A percentile compares a stretch with the other conserved stretches of the same genome.
Conservation (phyloP, 2,329 filamentous ascomycete genomes). For the Diaporthe australafricana region DNA sequence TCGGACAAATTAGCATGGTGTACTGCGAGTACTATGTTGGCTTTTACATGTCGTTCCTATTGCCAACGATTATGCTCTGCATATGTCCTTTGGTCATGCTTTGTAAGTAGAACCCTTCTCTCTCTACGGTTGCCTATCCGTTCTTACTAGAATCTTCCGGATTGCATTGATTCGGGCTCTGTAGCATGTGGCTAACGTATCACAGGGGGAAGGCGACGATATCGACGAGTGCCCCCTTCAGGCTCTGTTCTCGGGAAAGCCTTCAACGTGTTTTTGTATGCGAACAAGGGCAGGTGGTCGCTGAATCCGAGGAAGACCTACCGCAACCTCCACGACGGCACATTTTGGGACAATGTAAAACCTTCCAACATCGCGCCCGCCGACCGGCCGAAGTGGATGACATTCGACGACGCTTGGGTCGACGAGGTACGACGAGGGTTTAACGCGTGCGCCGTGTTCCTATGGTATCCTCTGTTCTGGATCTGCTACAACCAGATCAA, state of each 20-base stretch:
- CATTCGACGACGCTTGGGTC: slow-evolving; percentile 83
- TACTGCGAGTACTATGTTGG: slow-evolving; percentile 75
- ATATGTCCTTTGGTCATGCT: slow-evolving; percentile 66
- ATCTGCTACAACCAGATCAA: slow-evolving; percentile 64
- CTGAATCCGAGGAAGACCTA: slow-evolving; percentile 72
- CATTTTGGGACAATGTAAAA: slow-evolving; percentile 57
- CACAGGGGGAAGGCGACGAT: slow-evolving; percentile 62
- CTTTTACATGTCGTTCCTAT: slow-evolving; percentile 70
- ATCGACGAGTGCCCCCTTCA: slow-evolving; percentile 63
- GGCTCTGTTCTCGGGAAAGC: slow-evolving; percentile 74
- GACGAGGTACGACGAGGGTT: slow-evolving; percentile 78
- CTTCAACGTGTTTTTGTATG: slow-evolving; percentile 63
- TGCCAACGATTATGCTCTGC: slow-evolving; percentile 69
- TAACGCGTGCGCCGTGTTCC: slow-evolving; percentile 75
- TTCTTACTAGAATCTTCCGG: no score
- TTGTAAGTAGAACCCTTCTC: no score
- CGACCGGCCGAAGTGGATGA: slow-evolving; percentile 76
- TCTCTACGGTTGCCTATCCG: no score
- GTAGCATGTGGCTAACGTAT: no score
- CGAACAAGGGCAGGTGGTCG: slow-evolving; percentile 75
- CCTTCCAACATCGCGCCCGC: slow-evolving; percentile 45
- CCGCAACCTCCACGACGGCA: slow-evolving; percentile 64
- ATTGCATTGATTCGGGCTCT: no score
- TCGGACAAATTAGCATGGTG: slow-evolving; percentile 67
- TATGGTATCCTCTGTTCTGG: slow-evolving; percentile 75